Base-by-base conservation (phyloP, 2,329 filamentous ascomycete species). In the Talaromyces islandicus region DNA sequence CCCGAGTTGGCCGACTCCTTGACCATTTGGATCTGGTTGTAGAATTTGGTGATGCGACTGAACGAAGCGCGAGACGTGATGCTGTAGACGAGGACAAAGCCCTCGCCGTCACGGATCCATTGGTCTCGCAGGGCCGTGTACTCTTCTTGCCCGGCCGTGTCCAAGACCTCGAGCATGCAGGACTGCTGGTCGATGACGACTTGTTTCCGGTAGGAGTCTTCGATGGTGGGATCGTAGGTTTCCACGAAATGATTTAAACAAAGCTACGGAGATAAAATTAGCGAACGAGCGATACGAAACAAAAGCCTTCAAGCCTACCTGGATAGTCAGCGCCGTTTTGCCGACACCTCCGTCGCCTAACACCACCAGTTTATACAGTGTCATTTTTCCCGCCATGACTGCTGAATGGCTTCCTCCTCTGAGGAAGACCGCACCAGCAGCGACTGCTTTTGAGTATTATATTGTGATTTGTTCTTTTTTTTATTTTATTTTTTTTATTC, bases 211-310 rank as follows among this genome's bases (percentile, higher is more conserved):
- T 88, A 88, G 51, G 85, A 87, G 69, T 88, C 85, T 75, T 88
- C 85, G 68, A 88, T 88, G 62, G 85, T 87, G 53, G 85, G 85
- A 71, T 88, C 85, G 71, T 88, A 88, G 53, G 92, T 97, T 80
- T 97, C 93, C 70, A 97, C 92, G 75, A 99, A 99, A 78, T 99
- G 94, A 78, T 97, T 95, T 72, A 97, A 80, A 76, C 94, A 97
- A 70, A 99, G 83, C 87, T 99, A 60, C n/a, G 7, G 25, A 27
- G 3, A 27, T 27, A 27, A 7, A 35, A 35, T 35, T 35, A 35
- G 32, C 32, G 32, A 1, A 35, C 7, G 10, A 30, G 5, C 29
- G n/a, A 21, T 24, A 62, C 59, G 32, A 56, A 29, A 25, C 7
- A 54, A 32, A 21, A 29, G 58, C 43, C 53, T 59, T 62, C 5